phyloP scores from a whole-genome alignment of 2,329 filamentous ascomycete genomes.

The Cryoendolithus antarcticus region DNA sequence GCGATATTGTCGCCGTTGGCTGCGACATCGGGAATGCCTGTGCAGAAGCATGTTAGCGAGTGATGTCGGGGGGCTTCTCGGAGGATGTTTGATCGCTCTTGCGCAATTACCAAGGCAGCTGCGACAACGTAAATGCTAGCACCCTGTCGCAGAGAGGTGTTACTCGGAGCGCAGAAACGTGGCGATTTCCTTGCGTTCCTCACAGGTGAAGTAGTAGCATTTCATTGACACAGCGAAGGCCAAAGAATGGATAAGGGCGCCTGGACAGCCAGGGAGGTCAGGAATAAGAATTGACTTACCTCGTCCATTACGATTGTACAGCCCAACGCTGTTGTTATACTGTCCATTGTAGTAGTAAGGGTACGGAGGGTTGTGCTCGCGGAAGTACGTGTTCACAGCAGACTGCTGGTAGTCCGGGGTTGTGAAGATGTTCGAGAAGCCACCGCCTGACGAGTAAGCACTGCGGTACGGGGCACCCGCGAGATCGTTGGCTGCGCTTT shows the following conservation, averaged over 20 bases:
- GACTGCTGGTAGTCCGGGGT: slow-evolving; percentile 36
- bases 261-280: no score
- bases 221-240: no score
- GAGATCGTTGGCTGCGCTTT: slow-evolving; percentile 8
- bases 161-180: no score
- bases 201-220: no score
- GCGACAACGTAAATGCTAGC: slow-evolving; percentile 13
- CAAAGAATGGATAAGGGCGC: no score
- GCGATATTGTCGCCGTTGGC: slow-evolving; percentile 22
- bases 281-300: slow-evolving; percentile 12
- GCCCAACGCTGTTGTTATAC: slow-evolving; percentile 32
- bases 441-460: slow-evolving; percentile 28
- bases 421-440: slow-evolving; percentile 39
- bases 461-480: slow-evolving; percentile 7
- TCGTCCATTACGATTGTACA: slow-evolving; percentile 17
- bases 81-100: no score
- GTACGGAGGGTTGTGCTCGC: slow-evolving; percentile 30
- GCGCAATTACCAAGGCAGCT: slow-evolving; percentile 8
- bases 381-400: slow-evolving; percentile 30
- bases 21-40: slow-evolving; percentile 30
- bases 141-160: no score
- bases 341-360: slow-evolving; percentile 25
- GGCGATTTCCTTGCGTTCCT: no score
- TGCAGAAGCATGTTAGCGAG: no score
- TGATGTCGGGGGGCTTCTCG: no score